Conservation (phyloP, 495 filamentous ascomycete species). For the Evernia prunastri region DNA sequence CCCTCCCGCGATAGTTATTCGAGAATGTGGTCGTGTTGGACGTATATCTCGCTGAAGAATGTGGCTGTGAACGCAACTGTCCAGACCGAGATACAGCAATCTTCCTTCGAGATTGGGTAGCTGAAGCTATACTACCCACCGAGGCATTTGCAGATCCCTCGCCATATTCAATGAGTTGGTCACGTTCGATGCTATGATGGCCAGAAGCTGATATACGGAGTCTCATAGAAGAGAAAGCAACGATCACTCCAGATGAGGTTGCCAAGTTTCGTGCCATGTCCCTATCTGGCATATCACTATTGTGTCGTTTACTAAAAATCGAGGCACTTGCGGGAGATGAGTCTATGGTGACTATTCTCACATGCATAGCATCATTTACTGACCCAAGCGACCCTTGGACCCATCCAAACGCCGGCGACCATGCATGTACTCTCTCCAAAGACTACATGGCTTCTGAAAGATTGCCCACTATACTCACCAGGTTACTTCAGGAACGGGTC, state of each 20-base stretch:
- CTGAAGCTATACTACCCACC: conserved; percentile 18
- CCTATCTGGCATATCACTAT: conserved; percentile 9
- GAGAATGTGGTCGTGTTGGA: conserved; percentile 8
- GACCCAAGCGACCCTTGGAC: conserved; percentile 50
- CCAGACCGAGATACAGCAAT: neutral
- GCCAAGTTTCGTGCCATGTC: conserved; percentile 13
- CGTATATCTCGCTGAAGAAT: conserved; percentile 1
- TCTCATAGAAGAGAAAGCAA: conserved; percentile 10
- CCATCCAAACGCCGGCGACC: conserved; percentile 29
- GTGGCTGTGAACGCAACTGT: neutral
- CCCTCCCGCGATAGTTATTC: neutral
- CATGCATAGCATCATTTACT: conserved; percentile 41
- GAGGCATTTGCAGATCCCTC: conserved; percentile 19
- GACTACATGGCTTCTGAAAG: conserved; percentile 22
- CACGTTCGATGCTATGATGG: neutral
- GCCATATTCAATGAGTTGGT: conserved; percentile 22
- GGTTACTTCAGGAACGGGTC: conserved; percentile 41
- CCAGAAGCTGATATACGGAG: neutral
- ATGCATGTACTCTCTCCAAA: conserved; percentile 39
- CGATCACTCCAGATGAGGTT: conserved; percentile 10
- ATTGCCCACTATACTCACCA: conserved; percentile 36
- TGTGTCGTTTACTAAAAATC: conserved; percentile 15
- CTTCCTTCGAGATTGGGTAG: conserved; percentile 17
- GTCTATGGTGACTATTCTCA: conserved; percentile 34
- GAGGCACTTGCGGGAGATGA: neutral